A percentile compares a stretch with the other conserved stretches of the same genome.
These are phyloP conservation scores for Cryptosporidium ubiquitum DNA, from an alignment of 169 alveolate genomes.

Conservation along the genomic window DNA sequence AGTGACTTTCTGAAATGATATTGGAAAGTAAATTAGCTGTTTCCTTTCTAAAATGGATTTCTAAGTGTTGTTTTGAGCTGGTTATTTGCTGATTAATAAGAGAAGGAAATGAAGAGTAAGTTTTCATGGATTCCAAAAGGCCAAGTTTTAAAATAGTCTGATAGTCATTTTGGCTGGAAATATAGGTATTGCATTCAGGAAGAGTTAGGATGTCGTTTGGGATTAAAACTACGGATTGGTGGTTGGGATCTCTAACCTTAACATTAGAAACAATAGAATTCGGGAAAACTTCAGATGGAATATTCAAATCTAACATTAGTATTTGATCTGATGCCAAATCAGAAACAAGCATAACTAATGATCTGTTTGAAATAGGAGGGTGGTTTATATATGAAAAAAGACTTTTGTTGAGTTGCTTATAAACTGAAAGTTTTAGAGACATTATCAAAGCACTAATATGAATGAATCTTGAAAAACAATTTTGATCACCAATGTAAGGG, in stretches of 20 bases:
- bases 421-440: conserved; percentile 31
- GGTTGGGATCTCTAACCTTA: not conserved
- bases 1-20: conserved; percentile 7
- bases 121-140: conserved; percentile 33
- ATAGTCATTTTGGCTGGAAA: not conserved
- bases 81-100: not conserved
- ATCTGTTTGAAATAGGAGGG: conserved; percentile 28
- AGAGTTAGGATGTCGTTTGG: not conserved
- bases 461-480: conserved; percentile 32
- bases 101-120: not conserved
- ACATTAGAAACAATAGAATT: not conserved
- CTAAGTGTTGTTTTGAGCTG: not conserved
- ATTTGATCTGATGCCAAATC: conserved; percentile 37
- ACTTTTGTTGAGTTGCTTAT: conserved; percentile 18
- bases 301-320: not conserved
- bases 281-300: conserved; percentile 29
- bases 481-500: conserved; percentile 51
- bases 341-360: not conserved
- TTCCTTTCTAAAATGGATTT: conserved; percentile 31
- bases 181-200: not conserved
- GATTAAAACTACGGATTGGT: not conserved
- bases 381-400: conserved; percentile 26
- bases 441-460: conserved; percentile 28
- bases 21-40: conserved; percentile 28
- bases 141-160: not conserved